Percentiles rank a stretch among this genome's conserved stretches.
These are phyloP conservation scores for Sporisorium sorghi DNA, from an alignment of 1,284 basidiomycete species.

Conservation along the genomic window DNA sequence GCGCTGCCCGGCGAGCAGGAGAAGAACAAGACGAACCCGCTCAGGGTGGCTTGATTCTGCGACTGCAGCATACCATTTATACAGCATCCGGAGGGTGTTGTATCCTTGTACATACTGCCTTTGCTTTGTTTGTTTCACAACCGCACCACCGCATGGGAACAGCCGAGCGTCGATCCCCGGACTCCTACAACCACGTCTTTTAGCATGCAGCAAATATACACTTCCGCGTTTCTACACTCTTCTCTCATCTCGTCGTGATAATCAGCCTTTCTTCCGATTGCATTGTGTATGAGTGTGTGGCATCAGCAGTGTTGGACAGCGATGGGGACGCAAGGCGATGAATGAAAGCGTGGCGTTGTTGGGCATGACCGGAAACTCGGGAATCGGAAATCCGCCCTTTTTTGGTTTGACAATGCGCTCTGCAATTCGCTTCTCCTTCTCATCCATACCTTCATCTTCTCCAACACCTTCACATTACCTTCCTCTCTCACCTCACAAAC, in stretches of 20 bases:
- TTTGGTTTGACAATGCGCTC: not conserved
- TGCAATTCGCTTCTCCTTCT: not conserved
- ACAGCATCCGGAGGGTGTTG: not conserved
- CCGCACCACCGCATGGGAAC: slow-evolving; percentile 9
- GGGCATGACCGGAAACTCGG: slow-evolving; percentile 5
- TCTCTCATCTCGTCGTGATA: slow-evolving; percentile 1
- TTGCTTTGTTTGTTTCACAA: not conserved
- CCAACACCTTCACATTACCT: not conserved
- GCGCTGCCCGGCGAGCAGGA: slow-evolving; percentile 51
- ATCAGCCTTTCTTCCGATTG: not conserved
- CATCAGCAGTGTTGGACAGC: too few species aligned
- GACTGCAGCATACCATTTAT: not conserved
- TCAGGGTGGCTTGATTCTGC: slow-evolving; percentile 30
- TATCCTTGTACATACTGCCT: not conserved
- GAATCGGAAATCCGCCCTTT: not conserved
- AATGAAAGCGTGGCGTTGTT: not conserved
- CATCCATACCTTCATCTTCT: not conserved
- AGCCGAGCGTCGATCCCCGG: slow-evolving; percentile 3
- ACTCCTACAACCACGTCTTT: not conserved
- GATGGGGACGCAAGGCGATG: too few species aligned
- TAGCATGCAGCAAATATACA: slow-evolving; percentile 5
- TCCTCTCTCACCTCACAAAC: not conserved
- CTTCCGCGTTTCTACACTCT: not conserved
- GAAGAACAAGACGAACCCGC: slow-evolving; percentile 56
- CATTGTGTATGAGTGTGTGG: not conserved